Percentiles rank a stretch among this genome's conserved stretches.
Conservation (phyloP, 176 grass and related monocot genomes). For the Echinochloa phyllopogon region DNA sequence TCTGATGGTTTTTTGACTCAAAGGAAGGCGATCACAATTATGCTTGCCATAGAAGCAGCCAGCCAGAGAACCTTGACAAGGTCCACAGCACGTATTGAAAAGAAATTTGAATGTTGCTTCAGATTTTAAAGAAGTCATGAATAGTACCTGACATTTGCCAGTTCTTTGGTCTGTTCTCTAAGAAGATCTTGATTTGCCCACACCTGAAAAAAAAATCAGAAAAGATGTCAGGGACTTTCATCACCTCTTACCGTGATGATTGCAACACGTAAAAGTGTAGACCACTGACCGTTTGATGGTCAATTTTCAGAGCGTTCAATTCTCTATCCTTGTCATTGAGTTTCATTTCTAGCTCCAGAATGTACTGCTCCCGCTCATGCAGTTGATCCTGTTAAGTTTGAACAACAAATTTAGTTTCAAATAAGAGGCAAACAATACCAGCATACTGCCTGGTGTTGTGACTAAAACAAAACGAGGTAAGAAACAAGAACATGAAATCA, state of each 20-base stretch:
- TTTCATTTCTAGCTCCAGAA: constrained; percentile 88
- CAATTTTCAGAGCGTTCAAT: constrained; percentile 80
- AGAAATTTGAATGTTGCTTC: constrained; percentile 20
- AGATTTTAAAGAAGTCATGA: constrained; percentile 2
- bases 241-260: constrained; percentile 3
- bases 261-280: constrained; percentile 10
- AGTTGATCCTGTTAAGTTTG: constrained; percentile 78
- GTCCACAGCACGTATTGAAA: not conserved
- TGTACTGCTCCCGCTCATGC: constrained; percentile 87
- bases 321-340: constrained; percentile 85
- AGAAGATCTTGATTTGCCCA: constrained; percentile 99
- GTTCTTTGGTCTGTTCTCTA: constrained; percentile 95
- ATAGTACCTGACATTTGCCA: constrained; percentile 75
- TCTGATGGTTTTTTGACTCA: not conserved
- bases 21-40: not conserved
- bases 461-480: not conserved
- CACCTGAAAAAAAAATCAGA: constrained; percentile 56
- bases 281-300: constrained; percentile 85
- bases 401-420: constrained; percentile 15
- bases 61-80: constrained; percentile 1
- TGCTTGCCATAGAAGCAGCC: not conserved
- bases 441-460: not conserved
- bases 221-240: not conserved
- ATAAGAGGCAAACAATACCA: not conserved
- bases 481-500: not conserved